Base-by-base conservation (phyloP, 2,329 filamentous ascomycete genomes). In the Cercospora brassicicola region DNA sequence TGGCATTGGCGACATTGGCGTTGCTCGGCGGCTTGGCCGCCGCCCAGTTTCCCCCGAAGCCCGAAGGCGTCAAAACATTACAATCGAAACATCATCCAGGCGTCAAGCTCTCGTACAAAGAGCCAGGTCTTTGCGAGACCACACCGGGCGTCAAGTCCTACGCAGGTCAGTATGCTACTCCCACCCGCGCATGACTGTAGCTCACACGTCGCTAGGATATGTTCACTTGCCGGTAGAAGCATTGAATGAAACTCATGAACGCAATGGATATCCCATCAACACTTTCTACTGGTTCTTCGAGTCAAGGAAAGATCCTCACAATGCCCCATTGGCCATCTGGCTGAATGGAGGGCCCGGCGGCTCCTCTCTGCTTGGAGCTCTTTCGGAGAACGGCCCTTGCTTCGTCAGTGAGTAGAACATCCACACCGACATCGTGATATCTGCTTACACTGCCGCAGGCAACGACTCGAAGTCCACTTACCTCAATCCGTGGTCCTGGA, bases 271-370 rank as follows among this genome's bases (percentile, higher is more conserved):
- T 67, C 79, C 83, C 8, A 63, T 73, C 48, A 72, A 83, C 62
- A 79, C 79, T 0, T 89, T 88, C 76, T 90, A 89, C 76, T 88
- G 86, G 85, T 89, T 88, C 74, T 89, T 90, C 72, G 86, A 88
- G 69, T 82, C 86, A 0, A 81, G 87, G 15, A 84, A 86, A 63
- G 82, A 86, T 73, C 83, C 87, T 1, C 73, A 77, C 8, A 84
- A 85, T 72, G 86, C 86, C 0, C 87, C 87, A 0, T 77, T 89
- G 2, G 82, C 84, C 0, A 84, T 89, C 31, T 89, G 86, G 84
- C 82, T 89, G 76, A 87, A 87, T 66, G 87, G 87, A 18, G 87
- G 87, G 0, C 87, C 87, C 0, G 86, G 86, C 1, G 81, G 79
- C 15, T 82, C 84, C 68, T 85, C 82, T 9, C 78, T 88, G 74